phyloP scores from a whole-genome alignment of 1,284 basidiomycete species.

The Cryptococcus sp. region DNA sequence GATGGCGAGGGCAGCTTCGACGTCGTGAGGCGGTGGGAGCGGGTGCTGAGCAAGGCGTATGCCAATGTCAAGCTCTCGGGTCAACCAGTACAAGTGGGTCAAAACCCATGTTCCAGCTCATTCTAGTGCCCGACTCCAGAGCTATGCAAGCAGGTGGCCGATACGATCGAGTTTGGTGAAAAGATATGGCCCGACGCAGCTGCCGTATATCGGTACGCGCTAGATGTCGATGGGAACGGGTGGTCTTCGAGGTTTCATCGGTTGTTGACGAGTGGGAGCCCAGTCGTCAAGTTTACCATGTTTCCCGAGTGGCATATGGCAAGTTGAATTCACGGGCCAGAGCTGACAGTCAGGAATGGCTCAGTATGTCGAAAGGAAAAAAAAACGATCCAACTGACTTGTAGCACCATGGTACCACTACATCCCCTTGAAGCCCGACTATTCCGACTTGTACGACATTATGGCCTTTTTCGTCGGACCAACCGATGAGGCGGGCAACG shows the following conservation, averaged over 20 bases:
- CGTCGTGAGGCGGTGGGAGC: conserved; percentile 26
- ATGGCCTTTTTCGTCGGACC: conserved; percentile 50
- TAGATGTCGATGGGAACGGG: conserved; percentile 56
- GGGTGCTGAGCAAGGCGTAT: conserved; percentile 40
- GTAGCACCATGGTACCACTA: conserved; percentile 47
- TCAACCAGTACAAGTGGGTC: conserved; percentile 33
- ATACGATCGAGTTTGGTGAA: conserved; percentile 48
- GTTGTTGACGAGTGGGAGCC: conserved; percentile 44
- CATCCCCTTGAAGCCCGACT: conserved; percentile 49
- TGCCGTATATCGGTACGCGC: conserved; percentile 48
- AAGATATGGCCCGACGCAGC: conserved; percentile 51
- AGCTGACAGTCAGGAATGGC: conserved; percentile 24
- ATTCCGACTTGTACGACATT: conserved; percentile 49
- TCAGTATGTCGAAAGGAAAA: conserved; percentile 18
- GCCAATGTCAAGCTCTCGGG: conserved; percentile 47
- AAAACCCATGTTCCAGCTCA: no score
- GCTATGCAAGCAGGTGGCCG: conserved; percentile 33
- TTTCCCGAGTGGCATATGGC: conserved; percentile 48
- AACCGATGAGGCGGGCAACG: conserved; percentile 32
- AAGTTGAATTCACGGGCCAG: conserved; percentile 11
- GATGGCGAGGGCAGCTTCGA: conserved; percentile 37
- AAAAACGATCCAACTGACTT: conserved; percentile 1
- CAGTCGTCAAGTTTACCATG: conserved; percentile 47
- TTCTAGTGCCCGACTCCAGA: conserved; percentile 18
- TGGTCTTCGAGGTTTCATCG: conserved; percentile 62